Percentiles rank a stretch among this genome's conserved stretches.
Conservation (phyloP, 2,329 filamentous ascomycete species). For the Fusarium mundagurra region DNA sequence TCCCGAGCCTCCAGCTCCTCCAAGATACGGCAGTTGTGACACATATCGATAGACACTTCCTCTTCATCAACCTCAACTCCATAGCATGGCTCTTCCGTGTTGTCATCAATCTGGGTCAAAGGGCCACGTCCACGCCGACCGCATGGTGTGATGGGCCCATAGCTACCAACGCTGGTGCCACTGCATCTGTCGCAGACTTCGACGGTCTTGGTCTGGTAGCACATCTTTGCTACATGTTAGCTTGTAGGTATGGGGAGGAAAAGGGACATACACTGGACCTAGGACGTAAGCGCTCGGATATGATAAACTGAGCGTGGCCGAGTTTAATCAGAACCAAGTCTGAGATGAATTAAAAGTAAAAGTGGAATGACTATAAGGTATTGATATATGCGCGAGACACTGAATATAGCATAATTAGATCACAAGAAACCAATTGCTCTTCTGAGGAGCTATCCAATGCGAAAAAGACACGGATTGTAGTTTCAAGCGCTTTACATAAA, state of each 20-base stretch:
- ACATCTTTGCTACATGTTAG: neutral
- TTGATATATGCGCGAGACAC: neutral
- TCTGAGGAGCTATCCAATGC: neutral
- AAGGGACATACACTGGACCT: neutral
- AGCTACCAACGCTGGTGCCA: too few relatives aligned
- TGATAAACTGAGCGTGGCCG: rapidly evolving
- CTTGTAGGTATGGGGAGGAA: rapidly evolving
- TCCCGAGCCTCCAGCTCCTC: neutral
- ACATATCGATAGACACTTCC: neutral
- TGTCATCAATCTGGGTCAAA: neutral
- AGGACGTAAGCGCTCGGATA: rapidly evolving
- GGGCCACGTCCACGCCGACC: neutral
- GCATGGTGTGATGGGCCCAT: neutral
- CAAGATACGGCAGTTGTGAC: neutral
- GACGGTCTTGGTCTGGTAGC: neutral
- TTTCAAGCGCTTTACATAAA: neutral
- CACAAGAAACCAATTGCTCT: neutral
- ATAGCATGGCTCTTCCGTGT: neutral
- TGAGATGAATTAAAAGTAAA: neutral
- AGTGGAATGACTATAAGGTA: rapidly evolving
- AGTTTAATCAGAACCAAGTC: neutral
- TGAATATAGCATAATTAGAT: neutral
- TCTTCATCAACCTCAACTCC: neutral
- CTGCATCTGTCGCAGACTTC: neutral
- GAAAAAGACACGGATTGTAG: neutral